phyloP scores from a whole-genome alignment of 495 filamentous ascomycete species.

The Coniosporium apollinis region DNA sequence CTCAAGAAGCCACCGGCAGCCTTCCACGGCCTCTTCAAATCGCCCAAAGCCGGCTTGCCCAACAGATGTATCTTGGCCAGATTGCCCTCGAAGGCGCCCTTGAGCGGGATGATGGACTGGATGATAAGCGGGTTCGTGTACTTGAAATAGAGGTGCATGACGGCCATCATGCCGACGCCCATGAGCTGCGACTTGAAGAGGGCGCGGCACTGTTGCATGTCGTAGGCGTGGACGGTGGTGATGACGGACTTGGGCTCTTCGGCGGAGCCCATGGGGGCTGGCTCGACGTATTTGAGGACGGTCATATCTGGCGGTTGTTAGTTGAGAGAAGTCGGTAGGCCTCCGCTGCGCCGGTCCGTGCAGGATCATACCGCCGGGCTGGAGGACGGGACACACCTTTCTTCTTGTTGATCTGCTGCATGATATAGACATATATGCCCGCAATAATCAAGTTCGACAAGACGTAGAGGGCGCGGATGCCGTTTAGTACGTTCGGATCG shows the following conservation, averaged over 20 bases:
- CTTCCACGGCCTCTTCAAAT: conserved; percentile 95
- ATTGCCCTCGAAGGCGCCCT: conserved; percentile 87
- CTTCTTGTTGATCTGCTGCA: conserved; percentile 73
- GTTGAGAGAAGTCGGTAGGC: conserved; percentile 71
- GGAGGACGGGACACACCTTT: conserved; percentile 48
- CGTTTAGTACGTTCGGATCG: conserved; percentile 67
- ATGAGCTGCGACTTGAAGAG: conserved; percentile 78
- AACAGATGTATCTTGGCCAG: conserved; percentile 87
- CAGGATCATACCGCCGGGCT: conserved; percentile 65
- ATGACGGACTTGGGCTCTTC: conserved; percentile 92
- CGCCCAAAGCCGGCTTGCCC: conserved; percentile 76
- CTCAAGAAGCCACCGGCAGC: conserved; percentile 62
- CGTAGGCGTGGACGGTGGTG: conserved; percentile 89
- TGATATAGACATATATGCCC: conserved; percentile 66
- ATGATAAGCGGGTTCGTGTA: conserved; percentile 98
- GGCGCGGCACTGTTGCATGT: conserved; percentile 63
- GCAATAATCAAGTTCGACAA: conserved; percentile 80
- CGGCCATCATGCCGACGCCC: conserved; percentile 91
- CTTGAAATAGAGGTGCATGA: conserved; percentile 98
- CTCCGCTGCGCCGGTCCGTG: conserved; percentile 96
- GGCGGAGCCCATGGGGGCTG: conserved; percentile 71
- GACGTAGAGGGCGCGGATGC: conserved; percentile 68
- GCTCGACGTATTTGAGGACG: conserved; percentile 97
- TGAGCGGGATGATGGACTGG: conserved; percentile 95
- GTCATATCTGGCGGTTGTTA: conserved; percentile 54